Conservation (phyloP, 371 early-diverging fungal species). For the Mucor piriformis region DNA sequence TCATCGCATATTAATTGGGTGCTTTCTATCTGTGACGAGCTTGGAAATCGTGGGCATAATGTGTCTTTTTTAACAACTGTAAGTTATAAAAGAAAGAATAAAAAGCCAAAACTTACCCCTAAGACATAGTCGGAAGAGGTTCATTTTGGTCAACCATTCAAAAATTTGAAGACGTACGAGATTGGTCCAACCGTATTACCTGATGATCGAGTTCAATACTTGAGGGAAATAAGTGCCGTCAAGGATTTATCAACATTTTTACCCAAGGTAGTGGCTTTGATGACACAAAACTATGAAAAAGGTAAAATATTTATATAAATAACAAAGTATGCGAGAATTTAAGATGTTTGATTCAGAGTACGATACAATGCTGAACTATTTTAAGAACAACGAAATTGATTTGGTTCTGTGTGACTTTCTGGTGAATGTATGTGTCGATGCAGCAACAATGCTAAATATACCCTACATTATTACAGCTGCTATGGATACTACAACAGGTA, state of each 20-base stretch:
- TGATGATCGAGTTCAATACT: background rate
- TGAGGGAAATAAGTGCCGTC: background rate
- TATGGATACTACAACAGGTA: conserved; percentile 10
- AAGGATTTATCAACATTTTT: background rate
- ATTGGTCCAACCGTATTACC: background rate
- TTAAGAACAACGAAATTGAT: conserved; percentile 6
- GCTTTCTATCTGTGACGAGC: too few species aligned
- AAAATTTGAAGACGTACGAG: conserved; percentile 6
- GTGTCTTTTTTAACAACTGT: conserved; percentile 15
- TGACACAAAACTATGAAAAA: background rate
- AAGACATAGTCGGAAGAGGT: conserved; percentile 3
- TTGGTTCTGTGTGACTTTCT: conserved; percentile 17
- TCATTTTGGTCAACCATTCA: conserved; percentile 4
- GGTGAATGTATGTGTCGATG: conserved; percentile 7
- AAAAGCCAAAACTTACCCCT: too few species aligned
- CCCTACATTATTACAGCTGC: conserved; percentile 11
- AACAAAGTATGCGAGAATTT: too few species aligned
- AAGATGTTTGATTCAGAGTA: background rate
- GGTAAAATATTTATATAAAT: background rate
- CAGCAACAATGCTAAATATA: conserved; percentile 2
- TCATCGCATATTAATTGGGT: too few species aligned
- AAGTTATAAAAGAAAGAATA: background rate
- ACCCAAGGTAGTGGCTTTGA: background rate
- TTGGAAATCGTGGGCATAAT: conserved; percentile 1
- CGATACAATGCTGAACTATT: background rate